Percentiles rank a stretch among this genome's conserved stretches.
Evolutionary conservation across 2,329 filamentous ascomycete genomes (phyloP).

Genomic region (Cercospora canescens): DNA sequence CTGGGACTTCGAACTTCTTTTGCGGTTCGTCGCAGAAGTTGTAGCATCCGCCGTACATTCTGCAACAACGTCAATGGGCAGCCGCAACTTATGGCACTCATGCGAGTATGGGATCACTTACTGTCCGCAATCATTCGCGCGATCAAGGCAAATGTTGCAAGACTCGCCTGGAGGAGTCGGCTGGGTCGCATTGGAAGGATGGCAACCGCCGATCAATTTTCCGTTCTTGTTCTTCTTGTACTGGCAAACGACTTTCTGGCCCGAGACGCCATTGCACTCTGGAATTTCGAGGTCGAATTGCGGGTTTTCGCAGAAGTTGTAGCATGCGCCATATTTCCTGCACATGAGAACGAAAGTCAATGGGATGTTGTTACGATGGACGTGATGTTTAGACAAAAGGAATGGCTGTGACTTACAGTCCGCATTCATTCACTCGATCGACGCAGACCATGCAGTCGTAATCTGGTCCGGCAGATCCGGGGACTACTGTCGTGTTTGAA

Average conservation of each 20-base stretch:
- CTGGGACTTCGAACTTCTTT: conserved; percentile 8
- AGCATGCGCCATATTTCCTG: conserved; percentile 14
- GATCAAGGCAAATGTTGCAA: conserved; percentile 2
- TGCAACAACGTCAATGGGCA: background rate
- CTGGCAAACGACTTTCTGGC: conserved; percentile 4
- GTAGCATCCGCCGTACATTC: conserved; percentile 15
- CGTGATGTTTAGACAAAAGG: background rate
- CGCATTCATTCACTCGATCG: conserved; percentile 7
- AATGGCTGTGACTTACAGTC: background rate
- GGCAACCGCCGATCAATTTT: conserved; percentile 7
- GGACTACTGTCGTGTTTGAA: background rate
- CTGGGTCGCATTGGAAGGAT: background rate
- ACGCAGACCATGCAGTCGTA: background rate
- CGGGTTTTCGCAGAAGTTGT: conserved; percentile 8
- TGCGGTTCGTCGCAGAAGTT: conserved; percentile 7
- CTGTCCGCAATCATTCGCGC: conserved; percentile 9
- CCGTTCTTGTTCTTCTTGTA: conserved; percentile 5
- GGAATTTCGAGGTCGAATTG: conserved; percentile 5
- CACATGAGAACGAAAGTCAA: background rate
- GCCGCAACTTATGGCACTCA: background rate
- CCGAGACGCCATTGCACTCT: conserved; percentile 6
- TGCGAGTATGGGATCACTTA: background rate
- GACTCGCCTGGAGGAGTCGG: background rate
- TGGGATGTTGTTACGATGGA: background rate
- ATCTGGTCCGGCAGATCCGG: background rate